Base-by-base conservation (phyloP, 1,284 basidiomycete species). In the Sanghuangporus sanghuang region DNA sequence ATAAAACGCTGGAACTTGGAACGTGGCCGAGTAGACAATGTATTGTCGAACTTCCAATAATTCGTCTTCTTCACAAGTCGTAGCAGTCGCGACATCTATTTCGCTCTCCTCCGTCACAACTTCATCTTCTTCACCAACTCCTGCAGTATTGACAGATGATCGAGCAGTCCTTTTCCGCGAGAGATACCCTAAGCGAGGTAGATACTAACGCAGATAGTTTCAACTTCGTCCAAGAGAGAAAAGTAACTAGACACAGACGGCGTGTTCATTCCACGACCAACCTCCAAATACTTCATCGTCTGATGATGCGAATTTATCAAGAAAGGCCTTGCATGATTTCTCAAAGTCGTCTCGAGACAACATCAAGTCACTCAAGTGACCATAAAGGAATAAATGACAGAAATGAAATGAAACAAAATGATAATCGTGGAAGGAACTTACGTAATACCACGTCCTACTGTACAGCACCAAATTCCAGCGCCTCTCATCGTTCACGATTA, bases 1-100 rank as follows among this genome's bases (percentile, higher is more conserved):
- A 75, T 92, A 93, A 69, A 94, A 88, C 0, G 85, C 80, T 9
- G 92, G 92, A 0, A 92, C 90, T 69, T 81, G 83, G 71, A 87
- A 94, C 0, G 88, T 87, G 6, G 85, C 75, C 18, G 90, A 92
- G 71, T 84, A 87, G 23, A 85, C 86, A 52, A 93, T 77, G 62
- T 82, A 86, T 73, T 93, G 85, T 36, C 78, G 74, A 3, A 72
- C 67, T 0, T 52, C 58, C 42, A 71, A 53, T 5, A 27, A 9
- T 16, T 55, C 11, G 48, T 21, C 1, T 40, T 16, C 7, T n/a
- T 11, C 35, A 16, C 16, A 48, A 11, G 23, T 18, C n/a, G 27
- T 12, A 23, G 50, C 53, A 8, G 52, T 68, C 38, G 73, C 73
- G n/a, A 79, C 78, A 62, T 79, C 77, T 52, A 65, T 67, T 42